Conservation (phyloP, 2,329 filamentous ascomycete species). For the Lachnellula willkommii region DNA sequence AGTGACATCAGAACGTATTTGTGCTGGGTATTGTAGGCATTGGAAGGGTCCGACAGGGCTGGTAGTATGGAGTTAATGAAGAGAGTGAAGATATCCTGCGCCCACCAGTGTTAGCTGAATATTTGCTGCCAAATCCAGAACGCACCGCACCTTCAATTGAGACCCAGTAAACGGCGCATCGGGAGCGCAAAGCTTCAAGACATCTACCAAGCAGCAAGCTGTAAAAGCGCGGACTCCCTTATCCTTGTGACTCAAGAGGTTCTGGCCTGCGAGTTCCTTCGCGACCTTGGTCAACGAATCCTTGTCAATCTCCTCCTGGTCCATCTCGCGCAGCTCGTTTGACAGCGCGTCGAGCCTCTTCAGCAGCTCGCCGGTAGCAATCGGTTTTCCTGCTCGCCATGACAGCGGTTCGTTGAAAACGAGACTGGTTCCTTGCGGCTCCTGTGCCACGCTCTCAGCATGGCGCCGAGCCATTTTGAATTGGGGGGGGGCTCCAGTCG, state of each 20-base stretch:
- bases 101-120: conserved; percentile 13
- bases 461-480: conserved; percentile 31
- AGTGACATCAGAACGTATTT: conserved; percentile 85
- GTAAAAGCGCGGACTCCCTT: conserved; percentile 86
- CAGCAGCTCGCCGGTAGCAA: conserved; percentile 76
- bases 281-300: conserved; percentile 81
- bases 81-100: conserved; percentile 84
- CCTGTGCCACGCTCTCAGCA: conserved; percentile 22
- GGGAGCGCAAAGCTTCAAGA: conserved; percentile 86
- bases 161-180: conserved; percentile 88
- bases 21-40: conserved; percentile 90
- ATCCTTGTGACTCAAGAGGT: conserved; percentile 86
- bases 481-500: conserved; percentile 18
- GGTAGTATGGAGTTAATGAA: conserved; percentile 81
- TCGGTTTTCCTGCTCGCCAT: conserved; percentile 88
- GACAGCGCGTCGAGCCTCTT: conserved; percentile 74
- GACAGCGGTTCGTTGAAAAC: conserved; percentile 81
- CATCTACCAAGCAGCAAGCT: conserved; percentile 85
- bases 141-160: conserved; percentile 71
- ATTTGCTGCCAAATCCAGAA: background rate
- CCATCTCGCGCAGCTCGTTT: conserved; percentile 76
- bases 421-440: conserved; percentile 44
- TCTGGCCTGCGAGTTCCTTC: conserved; percentile 75
- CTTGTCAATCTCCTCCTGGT: conserved; percentile 79
- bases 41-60: conserved; percentile 75